These are phyloP conservation scores for Erodium trifolium DNA, from an alignment of 441 rosid genomes.

Conservation along the genomic window DNA sequence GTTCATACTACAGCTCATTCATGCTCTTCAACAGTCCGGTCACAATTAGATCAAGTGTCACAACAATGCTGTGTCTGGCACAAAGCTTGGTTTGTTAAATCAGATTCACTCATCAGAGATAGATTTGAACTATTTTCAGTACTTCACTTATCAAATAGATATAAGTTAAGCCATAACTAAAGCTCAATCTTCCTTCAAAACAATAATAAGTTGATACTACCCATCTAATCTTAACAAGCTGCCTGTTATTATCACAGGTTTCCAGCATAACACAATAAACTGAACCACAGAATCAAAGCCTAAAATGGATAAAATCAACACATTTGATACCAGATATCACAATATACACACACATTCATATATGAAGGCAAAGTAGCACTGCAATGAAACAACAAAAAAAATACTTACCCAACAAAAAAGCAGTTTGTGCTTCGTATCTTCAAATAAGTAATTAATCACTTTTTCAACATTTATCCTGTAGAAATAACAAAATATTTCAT, in stretches of 20 bases:
- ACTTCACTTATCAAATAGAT: neutral
- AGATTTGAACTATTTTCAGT: neutral
- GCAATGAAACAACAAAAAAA: neutral
- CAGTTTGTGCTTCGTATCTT: conserved; percentile 58
- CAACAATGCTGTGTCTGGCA: neutral
- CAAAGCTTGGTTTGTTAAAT: conserved; percentile 1
- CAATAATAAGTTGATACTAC: neutral
- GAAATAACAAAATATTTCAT: conserved; percentile 11
- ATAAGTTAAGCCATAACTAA: neutral
- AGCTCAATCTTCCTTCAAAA: neutral
- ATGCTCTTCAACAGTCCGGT: neutral
- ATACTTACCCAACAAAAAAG: conserved; percentile 77
- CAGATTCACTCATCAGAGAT: neutral
- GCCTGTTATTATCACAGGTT: neutral
- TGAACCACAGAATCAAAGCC: neutral
- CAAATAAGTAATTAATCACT: conserved; percentile 51
- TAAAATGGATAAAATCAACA: neutral
- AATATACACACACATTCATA: neutral
- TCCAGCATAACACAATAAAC: neutral
- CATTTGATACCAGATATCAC: neutral
- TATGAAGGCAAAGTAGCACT: neutral
- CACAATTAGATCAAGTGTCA: neutral
- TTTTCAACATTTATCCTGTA: conserved; percentile 51
- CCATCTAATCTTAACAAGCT: neutral
- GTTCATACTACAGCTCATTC: neutral